A percentile compares a stretch with the other conserved stretches of the same genome.
phyloP scores from a whole-genome alignment of 148 eudicot species.

The Beta vulgaris region DNA sequence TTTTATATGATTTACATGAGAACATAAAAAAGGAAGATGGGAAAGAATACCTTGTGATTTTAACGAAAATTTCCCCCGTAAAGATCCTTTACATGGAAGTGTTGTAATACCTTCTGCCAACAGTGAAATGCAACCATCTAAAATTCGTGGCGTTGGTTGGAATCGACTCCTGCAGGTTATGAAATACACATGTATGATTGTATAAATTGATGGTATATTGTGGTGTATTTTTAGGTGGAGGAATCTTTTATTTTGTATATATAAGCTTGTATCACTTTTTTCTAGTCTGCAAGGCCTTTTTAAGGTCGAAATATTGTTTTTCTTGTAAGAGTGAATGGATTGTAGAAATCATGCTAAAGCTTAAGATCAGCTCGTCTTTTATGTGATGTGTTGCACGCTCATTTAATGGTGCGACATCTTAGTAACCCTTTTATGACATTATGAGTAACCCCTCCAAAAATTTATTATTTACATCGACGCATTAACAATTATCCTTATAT shows the following conservation, averaged over 20 bases:
- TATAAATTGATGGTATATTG: not conserved
- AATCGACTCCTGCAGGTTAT: not conserved
- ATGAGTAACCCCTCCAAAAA: too few species aligned
- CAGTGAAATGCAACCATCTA: not conserved
- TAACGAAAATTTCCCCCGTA: not conserved
- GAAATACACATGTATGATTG: not conserved
- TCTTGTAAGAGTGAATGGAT: not conserved
- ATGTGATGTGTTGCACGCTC: too few species aligned
- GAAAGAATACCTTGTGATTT: not conserved
- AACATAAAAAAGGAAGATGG: not conserved
- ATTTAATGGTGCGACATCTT: too few species aligned
- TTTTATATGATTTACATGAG: not conserved
- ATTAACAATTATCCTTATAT: too few species aligned
- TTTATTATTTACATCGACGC: too few species aligned
- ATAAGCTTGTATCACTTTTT: not conserved
- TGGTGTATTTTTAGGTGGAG: not conserved
- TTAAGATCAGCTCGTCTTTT: too few species aligned
- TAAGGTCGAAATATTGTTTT: not conserved
- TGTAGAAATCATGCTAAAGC: not conserved
- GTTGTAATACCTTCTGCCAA: not conserved
- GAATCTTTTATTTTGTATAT: not conserved
- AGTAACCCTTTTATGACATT: too few species aligned
- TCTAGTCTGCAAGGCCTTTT: too few species aligned
- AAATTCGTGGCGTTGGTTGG: not conserved
- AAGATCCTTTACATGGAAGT: not conserved